phyloP scores from a whole-genome alignment of 805 yeast species.

The Ogataea angusta region DNA sequence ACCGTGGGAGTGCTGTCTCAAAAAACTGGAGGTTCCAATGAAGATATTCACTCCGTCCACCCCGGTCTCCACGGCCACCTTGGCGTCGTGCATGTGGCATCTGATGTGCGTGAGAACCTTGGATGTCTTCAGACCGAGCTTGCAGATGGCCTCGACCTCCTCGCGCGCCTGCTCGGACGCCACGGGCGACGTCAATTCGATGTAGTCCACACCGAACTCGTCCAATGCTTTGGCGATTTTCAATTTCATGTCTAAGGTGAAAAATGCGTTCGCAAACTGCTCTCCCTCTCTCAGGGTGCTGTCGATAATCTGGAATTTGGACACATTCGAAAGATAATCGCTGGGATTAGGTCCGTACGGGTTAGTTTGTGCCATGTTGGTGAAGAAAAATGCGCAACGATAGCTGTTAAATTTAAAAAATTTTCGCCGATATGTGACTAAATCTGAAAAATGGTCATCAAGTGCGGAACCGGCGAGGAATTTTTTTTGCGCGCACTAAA shows the following conservation, averaged over 20 bases:
- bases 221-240: constrained; percentile 96
- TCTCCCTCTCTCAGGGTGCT: constrained; percentile 98
- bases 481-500: too few species aligned
- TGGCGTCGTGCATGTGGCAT: constrained; percentile 99
- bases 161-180: constrained; percentile 90
- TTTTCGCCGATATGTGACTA: constrained; percentile 18
- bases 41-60: constrained; percentile 99
- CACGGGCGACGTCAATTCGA: constrained; percentile 95
- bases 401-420: constrained; percentile 11
- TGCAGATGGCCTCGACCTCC: constrained; percentile 98
- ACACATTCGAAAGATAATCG: constrained; percentile 86
- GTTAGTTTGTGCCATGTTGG: constrained; percentile 38
- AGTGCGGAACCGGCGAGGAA: background rate
- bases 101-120: constrained; percentile 95
- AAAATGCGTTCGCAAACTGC: constrained; percentile 97
- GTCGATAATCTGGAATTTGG: constrained; percentile 86
- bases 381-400: background rate
- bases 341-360: constrained; percentile 97
- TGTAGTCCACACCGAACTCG: constrained; percentile 97
- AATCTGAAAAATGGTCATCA: background rate
- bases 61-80: constrained; percentile 96
- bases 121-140: constrained; percentile 82
- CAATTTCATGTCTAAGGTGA: constrained; percentile 89
- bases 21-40: constrained; percentile 93
- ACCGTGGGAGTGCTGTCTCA: constrained; percentile 94